Evolutionary conservation across 371 early-diverging fungal genomes (phyloP), one percentile per base, ranked within the genome.

Genomic region (Caulochytrium protostelioides): DNA sequence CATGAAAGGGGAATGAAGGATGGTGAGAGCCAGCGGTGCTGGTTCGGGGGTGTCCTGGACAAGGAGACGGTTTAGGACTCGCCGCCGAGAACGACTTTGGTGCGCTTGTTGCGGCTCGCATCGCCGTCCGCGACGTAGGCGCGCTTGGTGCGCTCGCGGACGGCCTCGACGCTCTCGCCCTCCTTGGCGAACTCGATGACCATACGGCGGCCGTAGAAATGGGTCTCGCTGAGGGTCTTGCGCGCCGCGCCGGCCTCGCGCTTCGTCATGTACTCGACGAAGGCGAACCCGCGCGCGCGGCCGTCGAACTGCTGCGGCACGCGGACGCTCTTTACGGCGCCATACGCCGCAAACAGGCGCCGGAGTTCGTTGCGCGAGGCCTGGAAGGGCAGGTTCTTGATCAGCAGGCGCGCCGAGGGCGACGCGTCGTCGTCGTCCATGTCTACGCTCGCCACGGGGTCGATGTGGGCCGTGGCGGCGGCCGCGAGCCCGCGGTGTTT

Each of bases 171-270:
- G 25, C 36, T 36, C 4, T 51, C 52, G 14, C 51, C 46, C 25
- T 80, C 85, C 44, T 85, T 68, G 3, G 92, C 92, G 79, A 81
- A 92, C 55, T 94, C 91, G 22, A 97, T 54, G 7, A 99, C 94
- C 50, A 99, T 52, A 45, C 91, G 90, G 37, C 99, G 75, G 24
- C 99, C 99, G 47, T 95, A 94, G 65, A 99, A 73, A 67, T 99
- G 99, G 23, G 97, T 92, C 49, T 72, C 75, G 27, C 64, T 58
- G 54, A 97, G 73, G 16, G 79, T 61, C 32, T 81, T 75, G 47
- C 77, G 76, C n/a, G 85, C 92, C 39, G 73, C 71, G 52, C 77
- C 65, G 22, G 95, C 95, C 46, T 86, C 87, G 46, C 86, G 83
- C 39, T 78, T 74, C 3, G 90, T 86, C 34, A 86, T 58, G 53